These are phyloP conservation scores for Zymoseptoria brevis DNA, from an alignment of 2,329 filamentous ascomycete species.

Conservation along the genomic window DNA sequence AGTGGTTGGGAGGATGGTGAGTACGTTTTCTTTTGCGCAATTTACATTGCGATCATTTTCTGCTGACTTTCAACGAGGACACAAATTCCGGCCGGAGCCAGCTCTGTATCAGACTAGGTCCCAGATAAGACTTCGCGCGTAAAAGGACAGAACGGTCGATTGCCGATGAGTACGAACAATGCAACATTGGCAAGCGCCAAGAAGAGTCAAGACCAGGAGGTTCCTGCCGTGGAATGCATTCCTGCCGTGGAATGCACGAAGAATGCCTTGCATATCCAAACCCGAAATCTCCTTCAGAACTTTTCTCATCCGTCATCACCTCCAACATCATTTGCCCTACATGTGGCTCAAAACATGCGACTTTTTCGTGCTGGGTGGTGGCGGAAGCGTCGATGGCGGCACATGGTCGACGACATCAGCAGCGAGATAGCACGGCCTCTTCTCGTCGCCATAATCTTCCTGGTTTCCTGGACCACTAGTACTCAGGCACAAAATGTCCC, in stretches of 20 bases:
- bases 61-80: no score
- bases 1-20: neutral
- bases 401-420: neutral
- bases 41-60: no score
- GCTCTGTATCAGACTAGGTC: no score
- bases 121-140: no score
- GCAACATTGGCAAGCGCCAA: no score
- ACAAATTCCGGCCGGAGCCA: no score
- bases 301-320: neutral
- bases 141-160: no score
- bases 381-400: neutral
- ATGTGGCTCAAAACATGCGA: neutral
- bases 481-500: neutral
- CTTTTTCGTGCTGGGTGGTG: neutral
- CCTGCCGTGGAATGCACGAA: no score
- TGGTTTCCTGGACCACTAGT: neutral
- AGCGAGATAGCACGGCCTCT: neutral
- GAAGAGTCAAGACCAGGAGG: no score
- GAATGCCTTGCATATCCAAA: no score
- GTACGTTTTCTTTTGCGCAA: neutral
- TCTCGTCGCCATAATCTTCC: neutral
- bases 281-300: neutral
- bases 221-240: no score
- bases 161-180: no score
- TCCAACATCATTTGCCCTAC: neutral